Evolutionary conservation across 345 rosid species (phyloP).

Genomic region (Brassica napus): DNA sequence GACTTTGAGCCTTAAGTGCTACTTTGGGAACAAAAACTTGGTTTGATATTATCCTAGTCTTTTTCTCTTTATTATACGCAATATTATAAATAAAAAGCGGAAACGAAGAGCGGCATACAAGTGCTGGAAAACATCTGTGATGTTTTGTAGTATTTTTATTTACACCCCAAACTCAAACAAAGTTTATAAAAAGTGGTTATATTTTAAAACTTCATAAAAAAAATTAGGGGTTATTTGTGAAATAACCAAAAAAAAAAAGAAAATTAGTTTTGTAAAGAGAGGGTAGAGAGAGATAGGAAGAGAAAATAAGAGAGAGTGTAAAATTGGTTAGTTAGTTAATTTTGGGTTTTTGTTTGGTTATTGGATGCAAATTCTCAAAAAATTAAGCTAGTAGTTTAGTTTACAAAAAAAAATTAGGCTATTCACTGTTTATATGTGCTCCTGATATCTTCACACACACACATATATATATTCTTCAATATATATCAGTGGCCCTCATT

Average conservation of each 20-base stretch:
- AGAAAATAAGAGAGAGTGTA: too few species aligned
- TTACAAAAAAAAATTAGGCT: background rate
- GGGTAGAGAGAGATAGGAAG: too few species aligned
- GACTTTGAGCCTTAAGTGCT: too few species aligned
- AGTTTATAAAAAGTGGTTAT: background rate
- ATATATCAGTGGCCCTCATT: background rate
- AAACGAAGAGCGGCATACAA: background rate
- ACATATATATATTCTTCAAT: background rate
- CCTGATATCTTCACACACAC: background rate
- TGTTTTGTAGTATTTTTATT: background rate
- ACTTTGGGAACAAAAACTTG: too few species aligned
- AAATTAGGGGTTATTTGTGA: background rate
- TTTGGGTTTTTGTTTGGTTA: too few species aligned
- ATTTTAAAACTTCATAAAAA: background rate
- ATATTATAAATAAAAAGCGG: background rate
- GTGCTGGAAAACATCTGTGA: background rate
- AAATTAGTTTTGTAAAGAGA: too few species aligned
- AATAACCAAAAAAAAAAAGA: too few species aligned
- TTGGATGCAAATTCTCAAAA: background rate
- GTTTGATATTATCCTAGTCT: too few species aligned
- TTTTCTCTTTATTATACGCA: background rate
- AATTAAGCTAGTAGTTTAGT: background rate
- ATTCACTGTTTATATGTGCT: background rate
- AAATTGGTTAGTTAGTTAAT: too few species aligned
- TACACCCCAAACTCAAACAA: background rate